phyloP scores from a whole-genome alignment of 192 early-diverging fungal genomes.

The Rhizoclosmatium globosum region DNA sequence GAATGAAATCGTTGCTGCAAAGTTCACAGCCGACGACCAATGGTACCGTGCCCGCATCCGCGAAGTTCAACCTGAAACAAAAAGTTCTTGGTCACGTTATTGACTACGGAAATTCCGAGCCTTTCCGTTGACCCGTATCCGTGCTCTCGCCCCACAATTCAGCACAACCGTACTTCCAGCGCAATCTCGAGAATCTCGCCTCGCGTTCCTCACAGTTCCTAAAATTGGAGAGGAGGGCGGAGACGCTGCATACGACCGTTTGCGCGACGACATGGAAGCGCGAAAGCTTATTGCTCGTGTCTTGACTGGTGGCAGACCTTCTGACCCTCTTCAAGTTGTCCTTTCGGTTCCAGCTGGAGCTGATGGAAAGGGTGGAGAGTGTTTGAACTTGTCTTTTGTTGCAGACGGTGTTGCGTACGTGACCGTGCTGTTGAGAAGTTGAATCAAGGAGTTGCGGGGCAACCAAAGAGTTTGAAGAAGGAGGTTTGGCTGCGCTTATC shows the following conservation, averaged over 20 bases:
- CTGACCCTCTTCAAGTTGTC: conserved; percentile 43
- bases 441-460: conserved; percentile 42
- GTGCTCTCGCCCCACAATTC: conserved; percentile 81
- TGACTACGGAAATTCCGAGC: conserved; percentile 96
- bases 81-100: conserved; percentile 80
- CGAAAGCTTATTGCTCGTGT: conserved; percentile 50
- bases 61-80: conserved; percentile 65
- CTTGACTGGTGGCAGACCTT: conserved; percentile 36
- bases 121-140: conserved; percentile 73
- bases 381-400: conserved; percentile 54
- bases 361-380: conserved; percentile 25
- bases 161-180: conserved; percentile 56
- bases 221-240: conserved; percentile 76
- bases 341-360: conserved; percentile 39
- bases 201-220: conserved; percentile 83
- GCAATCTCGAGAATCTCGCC: conserved; percentile 82
- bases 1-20: conserved; percentile 78
- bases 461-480: conserved; percentile 58
- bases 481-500: conserved; percentile 67
- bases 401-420: conserved; percentile 49
- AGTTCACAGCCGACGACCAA: conserved; percentile 87
- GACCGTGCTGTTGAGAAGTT: conserved; percentile 46
- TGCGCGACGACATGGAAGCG: conserved; percentile 69
- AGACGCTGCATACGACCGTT: conserved; percentile 71
- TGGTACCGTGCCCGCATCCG: conserved; percentile 91